These are phyloP conservation scores for Pyrrhoderma lamaoense DNA, from an alignment of 1,284 basidiomycete species.

Conservation along the genomic window DNA sequence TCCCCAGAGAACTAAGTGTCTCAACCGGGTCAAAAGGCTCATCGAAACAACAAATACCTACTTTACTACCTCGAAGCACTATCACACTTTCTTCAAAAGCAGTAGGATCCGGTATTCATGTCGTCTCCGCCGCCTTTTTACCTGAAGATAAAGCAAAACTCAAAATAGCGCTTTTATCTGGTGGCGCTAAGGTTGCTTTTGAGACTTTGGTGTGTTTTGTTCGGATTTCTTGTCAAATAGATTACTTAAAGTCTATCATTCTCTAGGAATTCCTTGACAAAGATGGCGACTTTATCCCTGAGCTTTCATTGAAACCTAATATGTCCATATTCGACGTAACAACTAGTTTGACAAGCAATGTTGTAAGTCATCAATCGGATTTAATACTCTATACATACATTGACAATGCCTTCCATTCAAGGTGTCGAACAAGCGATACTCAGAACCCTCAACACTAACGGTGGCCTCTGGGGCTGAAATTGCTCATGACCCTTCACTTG, in stretches of 20 bases:
- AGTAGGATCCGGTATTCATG: conserved; percentile 29
- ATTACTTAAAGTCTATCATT: too few species aligned
- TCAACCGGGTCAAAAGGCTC: conserved; percentile 30
- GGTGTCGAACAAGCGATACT: conserved; percentile 50
- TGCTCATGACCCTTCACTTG: conserved; percentile 51
- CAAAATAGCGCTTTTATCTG: conserved; percentile 53
- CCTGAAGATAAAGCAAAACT: conserved; percentile 39
- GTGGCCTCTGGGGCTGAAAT: conserved; percentile 57
- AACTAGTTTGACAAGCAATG: conserved; percentile 16
- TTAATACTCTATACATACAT: not conserved
- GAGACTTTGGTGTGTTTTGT: conserved; percentile 47
- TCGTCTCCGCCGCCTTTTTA: conserved; percentile 44
- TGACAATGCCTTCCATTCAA: conserved; percentile 19
- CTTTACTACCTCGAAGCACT: conserved; percentile 44
- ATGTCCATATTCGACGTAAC: not conserved
- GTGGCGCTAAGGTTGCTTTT: conserved; percentile 64
- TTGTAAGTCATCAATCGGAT: conserved; percentile 18
- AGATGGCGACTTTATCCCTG: conserved; percentile 49
- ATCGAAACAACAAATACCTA: conserved; percentile 38
- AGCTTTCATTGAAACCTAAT: conserved; percentile 33
- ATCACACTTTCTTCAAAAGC: conserved; percentile 35
- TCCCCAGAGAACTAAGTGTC: conserved; percentile 43
- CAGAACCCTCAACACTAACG: conserved; percentile 51
- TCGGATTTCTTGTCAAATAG: conserved; percentile 4
- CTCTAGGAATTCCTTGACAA: conserved; percentile 48